Conservation (phyloP, 139 green algal species). For the Chlamydomonas sp. region DNA sequence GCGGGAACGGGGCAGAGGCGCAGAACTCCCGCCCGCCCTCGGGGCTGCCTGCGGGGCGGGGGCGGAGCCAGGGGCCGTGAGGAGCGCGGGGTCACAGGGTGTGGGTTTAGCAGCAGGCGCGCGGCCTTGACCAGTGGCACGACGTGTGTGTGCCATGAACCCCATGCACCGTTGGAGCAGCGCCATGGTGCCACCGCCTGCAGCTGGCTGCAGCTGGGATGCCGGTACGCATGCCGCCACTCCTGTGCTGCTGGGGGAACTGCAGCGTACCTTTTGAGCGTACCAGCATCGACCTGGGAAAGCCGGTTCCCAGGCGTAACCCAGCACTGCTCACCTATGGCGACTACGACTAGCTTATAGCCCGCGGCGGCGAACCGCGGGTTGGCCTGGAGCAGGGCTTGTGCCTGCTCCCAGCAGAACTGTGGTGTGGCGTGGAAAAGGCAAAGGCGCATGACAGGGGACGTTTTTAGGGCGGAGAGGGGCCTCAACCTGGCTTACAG, state of each 20-base stretch:
- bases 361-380: conserved; percentile 19
- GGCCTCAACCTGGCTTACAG: too few relatives aligned
- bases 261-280: too few relatives aligned
- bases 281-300: too few relatives aligned
- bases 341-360: conserved; percentile 21
- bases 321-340: background rate
- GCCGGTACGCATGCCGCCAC: too few relatives aligned
- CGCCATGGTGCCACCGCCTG: too few relatives aligned
- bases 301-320: too few relatives aligned
- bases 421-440: background rate
- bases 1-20: conserved; percentile 12
- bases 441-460: background rate
- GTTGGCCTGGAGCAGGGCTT: conserved; percentile 7
- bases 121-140: too few relatives aligned
- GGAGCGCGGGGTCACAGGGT: background rate
- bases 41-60: background rate
- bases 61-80: background rate
- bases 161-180: too few relatives aligned
- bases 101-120: background rate
- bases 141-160: too few relatives aligned
- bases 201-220: too few relatives aligned
- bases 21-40: conserved; percentile 37
- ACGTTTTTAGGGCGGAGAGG: too few relatives aligned
- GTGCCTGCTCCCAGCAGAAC: conserved; percentile 40
- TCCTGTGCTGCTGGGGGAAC: too few relatives aligned